Conservation (phyloP, 176 grass and related monocot species). For the Eragrostis curvula region DNA sequence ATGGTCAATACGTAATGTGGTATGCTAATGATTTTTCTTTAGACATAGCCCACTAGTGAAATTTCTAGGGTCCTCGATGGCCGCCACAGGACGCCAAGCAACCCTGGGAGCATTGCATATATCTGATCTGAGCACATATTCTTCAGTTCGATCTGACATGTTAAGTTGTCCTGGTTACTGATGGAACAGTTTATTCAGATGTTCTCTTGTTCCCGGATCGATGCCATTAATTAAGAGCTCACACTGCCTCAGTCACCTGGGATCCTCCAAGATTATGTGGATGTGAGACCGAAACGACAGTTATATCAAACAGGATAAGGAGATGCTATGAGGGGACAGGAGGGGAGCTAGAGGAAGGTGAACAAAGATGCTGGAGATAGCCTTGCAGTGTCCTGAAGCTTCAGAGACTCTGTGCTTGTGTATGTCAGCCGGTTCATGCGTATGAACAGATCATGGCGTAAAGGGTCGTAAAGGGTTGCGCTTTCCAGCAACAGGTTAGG, state of each 20-base stretch:
- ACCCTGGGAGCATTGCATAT: slow-evolving; percentile 29
- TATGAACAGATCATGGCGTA: background rate
- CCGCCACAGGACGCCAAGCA: background rate
- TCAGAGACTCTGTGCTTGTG: background rate
- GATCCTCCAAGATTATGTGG: background rate
- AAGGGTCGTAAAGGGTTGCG: background rate
- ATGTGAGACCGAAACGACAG: background rate
- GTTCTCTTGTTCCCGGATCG: slow-evolving; percentile 20
- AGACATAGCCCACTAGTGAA: background rate
- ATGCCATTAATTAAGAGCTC: background rate
- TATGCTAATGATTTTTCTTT: slow-evolving; percentile 23
- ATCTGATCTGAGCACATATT: slow-evolving; percentile 28
- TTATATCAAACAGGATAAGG: slow-evolving; percentile 22
- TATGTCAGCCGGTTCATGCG: background rate
- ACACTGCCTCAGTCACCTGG: background rate
- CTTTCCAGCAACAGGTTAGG: background rate
- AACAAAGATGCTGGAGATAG: slow-evolving; percentile 6
- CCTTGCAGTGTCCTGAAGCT: background rate
- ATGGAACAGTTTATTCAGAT: slow-evolving; percentile 33
- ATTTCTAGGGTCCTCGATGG: background rate
- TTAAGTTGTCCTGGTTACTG: background rate
- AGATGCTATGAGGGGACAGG: slow-evolving; percentile 1
- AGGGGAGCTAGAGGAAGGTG: slow-evolving; percentile 6
- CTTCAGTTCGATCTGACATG: slow-evolving; percentile 26
- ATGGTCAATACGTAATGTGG: slow-evolving; percentile 26